Percentiles rank a stretch among this genome's conserved stretches.
Conservation (phyloP, 768 basidiomycete species). For the Boletellus ananas region DNA sequence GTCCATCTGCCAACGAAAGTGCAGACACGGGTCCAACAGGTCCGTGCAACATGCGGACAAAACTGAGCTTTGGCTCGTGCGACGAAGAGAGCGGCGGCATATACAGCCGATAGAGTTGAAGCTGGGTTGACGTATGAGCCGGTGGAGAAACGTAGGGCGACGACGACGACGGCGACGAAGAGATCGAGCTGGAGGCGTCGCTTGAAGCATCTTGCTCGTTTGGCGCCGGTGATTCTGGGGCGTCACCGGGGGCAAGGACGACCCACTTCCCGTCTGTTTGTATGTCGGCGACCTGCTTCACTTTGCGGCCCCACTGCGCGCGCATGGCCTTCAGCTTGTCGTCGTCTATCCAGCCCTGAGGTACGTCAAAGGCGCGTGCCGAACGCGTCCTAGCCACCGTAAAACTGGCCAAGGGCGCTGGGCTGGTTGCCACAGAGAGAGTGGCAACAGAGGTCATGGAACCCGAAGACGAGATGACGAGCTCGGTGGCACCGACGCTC, state of each 20-base stretch:
- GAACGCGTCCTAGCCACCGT: conserved; percentile 57
- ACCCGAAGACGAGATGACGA: conserved; percentile 51
- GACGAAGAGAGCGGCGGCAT: conserved; percentile 52
- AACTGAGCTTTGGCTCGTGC: conserved; percentile 60
- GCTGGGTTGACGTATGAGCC: conserved; percentile 46
- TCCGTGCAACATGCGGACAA: conserved; percentile 69
- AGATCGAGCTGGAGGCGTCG: conserved; percentile 22
- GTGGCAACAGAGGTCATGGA: conserved; percentile 7
- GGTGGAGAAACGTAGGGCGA: conserved; percentile 28
- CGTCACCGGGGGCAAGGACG: conserved; percentile 62
- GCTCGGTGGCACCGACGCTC: conserved; percentile 73
- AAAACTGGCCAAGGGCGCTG: conserved; percentile 33
- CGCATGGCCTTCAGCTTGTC: conserved; percentile 57
- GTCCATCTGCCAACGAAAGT: conserved; percentile 73
- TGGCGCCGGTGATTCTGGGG: conserved; percentile 16
- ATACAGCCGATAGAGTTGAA: conserved; percentile 74
- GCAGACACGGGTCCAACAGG: conserved; percentile 63
- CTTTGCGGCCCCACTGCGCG: conserved; percentile 77
- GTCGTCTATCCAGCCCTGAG: conserved; percentile 69
- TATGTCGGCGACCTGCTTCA: conserved; percentile 62
- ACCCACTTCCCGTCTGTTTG: conserved; percentile 87
- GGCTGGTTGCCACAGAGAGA: conserved; percentile 4
- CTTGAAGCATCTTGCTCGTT: conserved; percentile 12
- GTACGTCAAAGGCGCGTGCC: conserved; percentile 66
- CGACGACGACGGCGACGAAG: conserved; percentile 25